phyloP scores from a whole-genome alignment of 257 asterid species.

The Nicotiana attenuata region DNA sequence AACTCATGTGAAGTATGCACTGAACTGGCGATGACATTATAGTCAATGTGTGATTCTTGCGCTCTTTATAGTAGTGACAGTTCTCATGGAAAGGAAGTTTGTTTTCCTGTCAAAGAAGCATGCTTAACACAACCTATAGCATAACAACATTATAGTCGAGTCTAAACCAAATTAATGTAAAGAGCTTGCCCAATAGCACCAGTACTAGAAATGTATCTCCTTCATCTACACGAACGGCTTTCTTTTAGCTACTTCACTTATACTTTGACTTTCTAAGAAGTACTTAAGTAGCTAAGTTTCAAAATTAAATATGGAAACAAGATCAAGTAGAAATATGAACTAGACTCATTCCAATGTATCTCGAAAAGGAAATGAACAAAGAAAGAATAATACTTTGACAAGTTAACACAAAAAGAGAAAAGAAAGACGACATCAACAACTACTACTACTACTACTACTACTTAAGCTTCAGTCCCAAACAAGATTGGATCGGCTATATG shows the following conservation, averaged over 20 bases:
- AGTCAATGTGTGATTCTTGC: neutral
- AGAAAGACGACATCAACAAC: neutral
- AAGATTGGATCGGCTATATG: too few relatives aligned
- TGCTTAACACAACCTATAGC: neutral
- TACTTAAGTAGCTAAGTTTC: too few relatives aligned
- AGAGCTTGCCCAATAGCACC: neutral
- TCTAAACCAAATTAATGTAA: neutral
- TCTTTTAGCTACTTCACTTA: neutral
- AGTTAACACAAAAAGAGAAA: neutral
- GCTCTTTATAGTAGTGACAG: neutral
- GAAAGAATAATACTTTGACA: neutral
- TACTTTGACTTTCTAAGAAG: neutral
- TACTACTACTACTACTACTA: too few relatives aligned
- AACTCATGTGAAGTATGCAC: neutral
- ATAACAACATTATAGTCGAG: neutral
- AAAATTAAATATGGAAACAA: too few relatives aligned
- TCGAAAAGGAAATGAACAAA: neutral
- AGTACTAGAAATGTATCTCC: neutral
- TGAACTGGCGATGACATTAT: neutral
- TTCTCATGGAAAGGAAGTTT: neutral
- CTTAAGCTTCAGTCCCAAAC: too few relatives aligned
- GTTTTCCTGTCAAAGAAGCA: neutral
- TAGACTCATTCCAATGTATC: neutral
- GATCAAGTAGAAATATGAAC: neutral
- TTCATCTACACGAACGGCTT: neutral